Percentiles rank a stretch among this genome's conserved stretches.
phyloP scores from a whole-genome alignment of 176 grass and related monocot species.

The Hsuehochloa calcarea region DNA sequence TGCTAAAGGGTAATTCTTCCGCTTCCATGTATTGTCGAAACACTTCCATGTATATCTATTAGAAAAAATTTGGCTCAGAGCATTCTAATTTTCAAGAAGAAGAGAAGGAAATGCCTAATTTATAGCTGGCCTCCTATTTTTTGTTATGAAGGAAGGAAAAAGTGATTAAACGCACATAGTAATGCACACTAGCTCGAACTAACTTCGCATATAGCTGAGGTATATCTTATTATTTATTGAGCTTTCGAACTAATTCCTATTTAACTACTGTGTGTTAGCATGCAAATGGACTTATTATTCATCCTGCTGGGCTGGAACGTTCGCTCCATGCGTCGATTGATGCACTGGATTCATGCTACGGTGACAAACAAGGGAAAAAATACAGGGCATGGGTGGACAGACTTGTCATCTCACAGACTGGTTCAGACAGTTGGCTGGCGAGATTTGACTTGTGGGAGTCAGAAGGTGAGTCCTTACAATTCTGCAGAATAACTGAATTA shows the following conservation, averaged over 20 bases:
- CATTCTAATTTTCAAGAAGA: background rate
- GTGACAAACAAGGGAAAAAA: constrained; percentile 67
- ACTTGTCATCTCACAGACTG: constrained; percentile 57
- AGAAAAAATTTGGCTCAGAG: background rate
- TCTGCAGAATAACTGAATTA: constrained; percentile 10
- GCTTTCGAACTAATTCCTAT: constrained; percentile 17
- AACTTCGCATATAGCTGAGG: no score
- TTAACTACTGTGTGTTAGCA: constrained; percentile 40
- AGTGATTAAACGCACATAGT: background rate
- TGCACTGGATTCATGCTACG: constrained; percentile 48
- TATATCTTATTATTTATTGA: background rate
- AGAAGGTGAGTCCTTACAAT: constrained; percentile 47
- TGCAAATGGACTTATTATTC: constrained; percentile 60
- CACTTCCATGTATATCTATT: background rate
- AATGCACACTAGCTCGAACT: no score
- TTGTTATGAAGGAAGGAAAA: no score
- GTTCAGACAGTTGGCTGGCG: constrained; percentile 60
- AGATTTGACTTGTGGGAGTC: constrained; percentile 83
- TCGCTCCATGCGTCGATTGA: constrained; percentile 55
- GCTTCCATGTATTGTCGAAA: background rate
- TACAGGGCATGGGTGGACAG: constrained; percentile 82
- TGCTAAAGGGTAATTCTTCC: background rate
- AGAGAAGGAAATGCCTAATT: no score
- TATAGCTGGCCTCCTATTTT: no score
- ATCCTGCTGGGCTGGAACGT: constrained; percentile 63